Base-by-base conservation (phyloP, 306 rosid genomes). In the Fagus sylvatica region DNA sequence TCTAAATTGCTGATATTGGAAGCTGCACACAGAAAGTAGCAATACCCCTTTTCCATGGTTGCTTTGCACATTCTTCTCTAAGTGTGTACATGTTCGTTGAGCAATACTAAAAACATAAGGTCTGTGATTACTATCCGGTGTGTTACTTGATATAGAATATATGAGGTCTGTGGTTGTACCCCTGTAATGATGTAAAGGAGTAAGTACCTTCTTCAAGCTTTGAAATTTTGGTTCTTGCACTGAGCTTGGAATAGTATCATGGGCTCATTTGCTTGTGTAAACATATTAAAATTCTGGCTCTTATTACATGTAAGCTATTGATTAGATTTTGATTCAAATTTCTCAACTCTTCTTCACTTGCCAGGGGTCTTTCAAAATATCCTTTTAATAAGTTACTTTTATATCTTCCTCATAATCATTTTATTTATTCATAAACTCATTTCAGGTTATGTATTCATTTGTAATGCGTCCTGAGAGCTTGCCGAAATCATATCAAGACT, bases 391-490 rank as follows among this genome's bases (percentile, higher is more conserved):
- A 75, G 40, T 76, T 76, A 69, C 72, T 49, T 49, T 7, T 41
- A 1, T 12, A 9, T 51, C 46, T 41, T 43, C 37, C 59, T 37
- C 74, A 13, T 69, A 10, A 9, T 53, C 67, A 65, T 83, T 72
- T 33, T 71, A 77, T 68, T 54, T 8, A 72, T 73, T 49, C 46
- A 78, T 33, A 70, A 46, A 22, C 40, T 19, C 69, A 70, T 84
- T 81, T 83, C 90, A 95, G 98, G 95, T 95, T 82, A 92, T 95
- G 97, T 95, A 95, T 77, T 79, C 92, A 73, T 95, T 95, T 89
- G 98, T 95, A 74, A 95, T 95, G 98, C 97, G 95, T 73, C 98
- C 97, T 49, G 98, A 92, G 88, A 92, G 95, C 87, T 86, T 95
- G 88, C 98, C 97, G 17, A 92, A 95, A 82, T 66, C 97, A 73